A percentile compares a stretch with the other conserved stretches of the same genome.
Conservation (phyloP, 2,329 filamentous ascomycete genomes). For the Aspergillus vadensis region DNA sequence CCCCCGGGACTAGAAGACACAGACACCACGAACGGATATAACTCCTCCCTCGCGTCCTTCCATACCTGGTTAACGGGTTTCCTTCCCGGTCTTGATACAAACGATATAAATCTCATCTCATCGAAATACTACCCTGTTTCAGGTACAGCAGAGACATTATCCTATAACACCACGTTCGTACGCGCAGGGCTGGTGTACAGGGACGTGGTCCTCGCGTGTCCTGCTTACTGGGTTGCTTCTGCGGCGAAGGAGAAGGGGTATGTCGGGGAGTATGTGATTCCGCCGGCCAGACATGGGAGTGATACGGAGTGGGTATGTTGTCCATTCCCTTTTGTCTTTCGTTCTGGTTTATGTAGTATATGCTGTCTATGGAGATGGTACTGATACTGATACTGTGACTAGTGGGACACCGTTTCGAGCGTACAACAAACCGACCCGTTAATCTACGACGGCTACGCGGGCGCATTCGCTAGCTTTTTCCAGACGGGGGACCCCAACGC, state of each 20-base stretch:
- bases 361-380: not conserved
- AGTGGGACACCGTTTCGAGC: slow-evolving; percentile 60
- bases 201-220: slow-evolving; percentile 62
- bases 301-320: slow-evolving; percentile 57
- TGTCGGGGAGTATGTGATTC: slow-evolving; percentile 62
- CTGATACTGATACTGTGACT: not conserved
- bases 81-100: slow-evolving; percentile 50
- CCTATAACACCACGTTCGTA: slow-evolving; percentile 54
- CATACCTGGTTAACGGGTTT: slow-evolving; percentile 57
- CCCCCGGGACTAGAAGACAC: slow-evolving; percentile 50
- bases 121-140: slow-evolving; percentile 50
- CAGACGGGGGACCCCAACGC: slow-evolving; percentile 61
- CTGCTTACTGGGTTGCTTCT: slow-evolving; percentile 58
- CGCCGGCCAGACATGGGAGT: slow-evolving; percentile 60
- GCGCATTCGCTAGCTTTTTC: slow-evolving; percentile 63
- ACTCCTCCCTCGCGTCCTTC: slow-evolving; percentile 54
- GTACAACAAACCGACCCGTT: slow-evolving; percentile 56
- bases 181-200: slow-evolving; percentile 61
- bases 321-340: slow-evolving; percentile 10
- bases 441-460: slow-evolving; percentile 59
- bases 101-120: slow-evolving; percentile 45
- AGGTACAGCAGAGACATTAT: slow-evolving; percentile 53
- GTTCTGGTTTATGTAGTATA: not conserved
- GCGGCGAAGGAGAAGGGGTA: slow-evolving; percentile 52
- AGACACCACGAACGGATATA: slow-evolving; percentile 47